Evolutionary conservation across 176 grass and related monocot genomes (phyloP), one percentile per base, ranked within the genome.

Genomic region (Phragmites australis): DNA sequence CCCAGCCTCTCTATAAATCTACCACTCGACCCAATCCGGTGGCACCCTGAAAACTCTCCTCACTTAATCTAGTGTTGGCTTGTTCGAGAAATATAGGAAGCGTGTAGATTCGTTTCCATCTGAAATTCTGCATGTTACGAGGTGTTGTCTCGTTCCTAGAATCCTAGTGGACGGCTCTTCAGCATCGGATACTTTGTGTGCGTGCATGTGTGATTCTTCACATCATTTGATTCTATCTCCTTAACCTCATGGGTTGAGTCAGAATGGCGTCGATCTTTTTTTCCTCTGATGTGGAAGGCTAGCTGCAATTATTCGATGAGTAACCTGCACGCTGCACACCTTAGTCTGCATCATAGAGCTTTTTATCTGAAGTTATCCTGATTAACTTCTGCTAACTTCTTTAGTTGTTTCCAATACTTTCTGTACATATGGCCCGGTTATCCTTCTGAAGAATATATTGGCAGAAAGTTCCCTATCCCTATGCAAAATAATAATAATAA

Each of bases 181-280:
- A 52, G 59, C 77, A 67, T 80, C 32, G 31, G 34, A 67, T 80
- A 11, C 39, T 30, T 52, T 68, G 11, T 37, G 63, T 53, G 26
- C 62, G n/a, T 8, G 60, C 45, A 79, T 12, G 18, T 23, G 43
- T 19, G 44, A n/a, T n/a, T n/a, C 21, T 22, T 63, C 30, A 26
- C 63, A 12, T 66, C 42, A 3, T 58, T 18, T 43, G 37, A 75
- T 73, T 77, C 19, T 32, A 4, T 29, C 0, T 70, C 12, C 26
- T 21, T 51, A 19, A 8, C 11, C 29, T 54, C 49, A 39, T 9
- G 22, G 19, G 73, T 23, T 45, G 54, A 45, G 39, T 59, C 14
- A 31, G 56, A 32, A 63, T 46, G 40, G 74, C 74, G 31, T 61
- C n/a, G 9, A 6, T 75, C 34, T 37, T 37, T 37, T 37, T 56